These are phyloP conservation scores for Gossypium lobatum DNA, from an alignment of 441 rosid genomes.

Conservation along the genomic window DNA sequence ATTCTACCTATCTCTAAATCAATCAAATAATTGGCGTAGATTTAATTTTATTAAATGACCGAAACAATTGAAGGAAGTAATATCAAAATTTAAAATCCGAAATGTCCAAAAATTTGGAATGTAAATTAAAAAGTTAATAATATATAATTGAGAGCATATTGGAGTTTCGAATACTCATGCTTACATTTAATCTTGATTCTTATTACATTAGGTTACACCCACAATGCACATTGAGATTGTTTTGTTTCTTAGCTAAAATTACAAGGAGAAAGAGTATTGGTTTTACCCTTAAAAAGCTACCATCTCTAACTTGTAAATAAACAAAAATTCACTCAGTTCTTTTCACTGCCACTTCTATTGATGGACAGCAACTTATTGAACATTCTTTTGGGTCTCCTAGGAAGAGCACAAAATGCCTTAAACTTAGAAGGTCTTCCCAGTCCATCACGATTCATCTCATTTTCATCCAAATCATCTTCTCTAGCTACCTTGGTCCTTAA, in stretches of 20 bases:
- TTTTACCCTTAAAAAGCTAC: constrained; percentile 28
- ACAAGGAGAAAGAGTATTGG: constrained; percentile 21
- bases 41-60: too few species aligned
- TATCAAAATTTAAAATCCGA: too few species aligned
- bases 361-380: constrained; percentile 76
- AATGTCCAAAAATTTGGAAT: too few species aligned
- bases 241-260: constrained; percentile 30
- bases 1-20: too few species aligned
- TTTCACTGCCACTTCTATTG: constrained; percentile 59
- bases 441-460: constrained; percentile 50
- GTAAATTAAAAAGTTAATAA: too few species aligned
- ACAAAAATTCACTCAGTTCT: constrained; percentile 39
- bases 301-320: constrained; percentile 25
- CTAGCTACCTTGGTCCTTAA: constrained; percentile 69
- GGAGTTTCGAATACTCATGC: not conserved
- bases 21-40: too few species aligned
- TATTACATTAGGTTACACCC: constrained; percentile 32
- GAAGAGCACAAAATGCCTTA: constrained; percentile 73
- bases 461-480: constrained; percentile 57
- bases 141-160: too few species aligned
- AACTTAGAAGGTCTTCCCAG: constrained; percentile 52
- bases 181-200: constrained; percentile 19
- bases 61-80: too few species aligned
- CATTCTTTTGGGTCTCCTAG: constrained; percentile 70
- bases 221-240: constrained; percentile 33